Conservation (phyloP, 2,329 filamentous ascomycete genomes). For the Cytospora leucostoma region DNA sequence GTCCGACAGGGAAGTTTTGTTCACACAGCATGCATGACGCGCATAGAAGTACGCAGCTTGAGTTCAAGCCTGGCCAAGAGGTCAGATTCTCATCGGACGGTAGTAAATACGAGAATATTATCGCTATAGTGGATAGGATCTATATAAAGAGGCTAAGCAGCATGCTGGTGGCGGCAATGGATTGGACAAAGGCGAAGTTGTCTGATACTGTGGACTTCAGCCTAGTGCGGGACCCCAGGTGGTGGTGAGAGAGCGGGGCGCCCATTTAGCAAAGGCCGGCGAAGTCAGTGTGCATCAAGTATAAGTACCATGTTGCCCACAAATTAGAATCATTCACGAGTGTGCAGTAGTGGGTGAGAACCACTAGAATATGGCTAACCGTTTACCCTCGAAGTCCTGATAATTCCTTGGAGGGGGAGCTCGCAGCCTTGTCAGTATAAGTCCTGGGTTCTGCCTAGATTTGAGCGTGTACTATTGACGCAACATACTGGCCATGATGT, state of each 20-base stretch:
- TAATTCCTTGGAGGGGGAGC: no score
- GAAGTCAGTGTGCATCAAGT: conserved; percentile 12
- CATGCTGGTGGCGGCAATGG: conserved; percentile 20
- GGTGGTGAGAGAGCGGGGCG: conserved; percentile 18
- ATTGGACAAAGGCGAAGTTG: conserved; percentile 37
- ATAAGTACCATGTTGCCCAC: conserved; percentile 12
- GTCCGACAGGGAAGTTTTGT: conserved; percentile 50
- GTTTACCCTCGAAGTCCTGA: no score
- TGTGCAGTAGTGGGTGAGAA: no score
- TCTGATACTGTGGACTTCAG: conserved; percentile 41
- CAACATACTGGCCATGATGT: no score
- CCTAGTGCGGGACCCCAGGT: no score
- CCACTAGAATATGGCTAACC: no score
- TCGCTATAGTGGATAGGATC: conserved; percentile 9
- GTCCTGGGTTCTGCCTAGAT: no score
- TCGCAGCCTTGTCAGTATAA: no score
- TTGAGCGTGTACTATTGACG: no score
- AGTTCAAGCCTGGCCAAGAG: conserved; percentile 33
- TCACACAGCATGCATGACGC: conserved; percentile 44
- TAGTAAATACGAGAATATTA: neutral
- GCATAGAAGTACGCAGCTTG: conserved; percentile 33
- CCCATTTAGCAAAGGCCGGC: neutral
- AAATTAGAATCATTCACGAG: no score
- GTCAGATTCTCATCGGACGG: no score
- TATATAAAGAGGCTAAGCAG: conserved; percentile 11